A percentile compares a stretch with the other conserved stretches of the same genome.
These are phyloP conservation scores for Pelargonium nanum DNA, from an alignment of 345 rosid genomes.

Conservation along the genomic window DNA sequence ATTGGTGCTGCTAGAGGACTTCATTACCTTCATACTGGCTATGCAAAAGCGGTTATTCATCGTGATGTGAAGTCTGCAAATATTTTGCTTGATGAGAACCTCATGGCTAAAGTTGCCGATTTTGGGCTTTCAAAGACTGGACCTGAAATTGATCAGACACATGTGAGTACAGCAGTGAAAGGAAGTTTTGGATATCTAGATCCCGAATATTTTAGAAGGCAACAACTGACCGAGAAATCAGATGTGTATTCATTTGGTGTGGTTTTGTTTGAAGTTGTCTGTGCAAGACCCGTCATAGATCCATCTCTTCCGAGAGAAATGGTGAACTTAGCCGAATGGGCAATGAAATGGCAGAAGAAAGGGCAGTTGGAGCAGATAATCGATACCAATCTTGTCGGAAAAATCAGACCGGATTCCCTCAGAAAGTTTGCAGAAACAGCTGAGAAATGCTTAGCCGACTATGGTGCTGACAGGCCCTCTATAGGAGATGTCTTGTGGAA, in stretches of 20 bases:
- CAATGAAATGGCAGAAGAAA: conserved; percentile 80
- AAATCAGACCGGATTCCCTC: conserved; percentile 58
- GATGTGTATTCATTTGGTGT: conserved; percentile 92
- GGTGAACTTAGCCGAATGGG: conserved; percentile 95
- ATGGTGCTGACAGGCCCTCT: conserved; percentile 70
- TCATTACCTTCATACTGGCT: conserved; percentile 64
- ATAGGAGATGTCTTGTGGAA: conserved; percentile 94
- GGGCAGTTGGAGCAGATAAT: conserved; percentile 77
- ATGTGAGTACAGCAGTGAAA: conserved; percentile 91
- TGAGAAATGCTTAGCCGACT: conserved; percentile 82
- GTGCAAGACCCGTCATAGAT: conserved; percentile 88
- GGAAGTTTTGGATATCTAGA: conserved; percentile 91
- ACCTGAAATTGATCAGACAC: conserved; percentile 90
- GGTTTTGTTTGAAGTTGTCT: conserved; percentile 82
- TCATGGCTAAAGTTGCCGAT: conserved; percentile 73
- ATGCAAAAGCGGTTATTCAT: conserved; percentile 63
- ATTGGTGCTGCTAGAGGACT: conserved; percentile 65
- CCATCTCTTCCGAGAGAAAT: conserved; percentile 77
- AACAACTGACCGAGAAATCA: conserved; percentile 82
- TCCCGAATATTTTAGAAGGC: conserved; percentile 85
- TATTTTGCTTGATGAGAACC: conserved; percentile 59
- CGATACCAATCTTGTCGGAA: conserved; percentile 48
- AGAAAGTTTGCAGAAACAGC: conserved; percentile 79
- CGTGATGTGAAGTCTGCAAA: conserved; percentile 75
- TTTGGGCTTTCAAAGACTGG: conserved; percentile 89